Evolutionary conservation across 176 grass and related monocot species (phyloP), one percentile per base, ranked within the genome.

Genomic region (Oryza australiensis): DNA sequence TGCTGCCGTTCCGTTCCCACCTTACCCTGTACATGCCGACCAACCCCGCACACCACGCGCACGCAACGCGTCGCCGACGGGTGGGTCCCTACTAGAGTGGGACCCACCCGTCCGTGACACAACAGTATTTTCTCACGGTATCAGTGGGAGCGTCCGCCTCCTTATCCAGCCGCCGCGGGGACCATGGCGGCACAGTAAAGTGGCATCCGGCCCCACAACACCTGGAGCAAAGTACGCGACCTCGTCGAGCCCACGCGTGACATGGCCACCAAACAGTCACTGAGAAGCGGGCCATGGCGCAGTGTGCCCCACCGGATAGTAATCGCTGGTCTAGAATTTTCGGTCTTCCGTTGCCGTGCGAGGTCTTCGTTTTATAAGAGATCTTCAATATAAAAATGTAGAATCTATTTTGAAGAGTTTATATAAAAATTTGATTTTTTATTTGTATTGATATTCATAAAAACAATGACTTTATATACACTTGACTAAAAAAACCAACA

Each of bases 51-150:
- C 0, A 4, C 9, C 66, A 38, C 29, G 5, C 6, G 2, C 18
- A 35, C 68, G 0, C 6, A n/a, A 55, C 34, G 12, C 2, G 14
- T 71, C 79, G 1, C 79, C 66, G 79, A 62, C 66, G 20, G 1
- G 0, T 5, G 9, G 23, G 49, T 28, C 78, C 66, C n/a, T n/a
- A 9, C n/a, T 0, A 0, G 0, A 0, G 0, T 0, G 0, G 32
- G 78, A 12, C 79, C 66, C 78, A 38, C 46, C 0, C 1, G n/a
- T 60, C 23, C 15, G 49, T 71, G 23, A 42, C 0, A 28, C 2
- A 0, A 59, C 13, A 55, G 7, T n/a, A 1, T 55, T 12, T 70
- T 26, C 45, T 22, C 5, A 13, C 66, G 65, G 45, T 69, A 34
- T 3, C 14, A 27, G 14, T 40, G 18, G 20, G 14, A 3, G 12